These are phyloP conservation scores for Atkinsonella texensis DNA, from an alignment of 2,329 filamentous ascomycete genomes.

Conservation along the genomic window DNA sequence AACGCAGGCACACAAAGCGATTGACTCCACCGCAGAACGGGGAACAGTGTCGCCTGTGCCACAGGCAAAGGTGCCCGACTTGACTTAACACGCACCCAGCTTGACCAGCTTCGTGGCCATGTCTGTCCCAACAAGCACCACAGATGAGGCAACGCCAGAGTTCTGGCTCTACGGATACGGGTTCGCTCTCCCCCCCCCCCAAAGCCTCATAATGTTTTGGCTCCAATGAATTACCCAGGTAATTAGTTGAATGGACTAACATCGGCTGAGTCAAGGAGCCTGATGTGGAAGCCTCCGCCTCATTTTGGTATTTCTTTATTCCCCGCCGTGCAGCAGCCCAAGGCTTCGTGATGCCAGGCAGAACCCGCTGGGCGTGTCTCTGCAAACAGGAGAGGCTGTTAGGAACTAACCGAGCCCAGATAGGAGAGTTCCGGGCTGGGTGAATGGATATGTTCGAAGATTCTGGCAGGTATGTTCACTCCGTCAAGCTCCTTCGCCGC, in stretches of 20 bases:
- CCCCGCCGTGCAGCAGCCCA: neutral
- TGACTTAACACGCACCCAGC: neutral
- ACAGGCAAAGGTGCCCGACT: no score
- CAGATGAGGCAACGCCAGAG: conserved; percentile 33
- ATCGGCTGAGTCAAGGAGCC: conserved; percentile 40
- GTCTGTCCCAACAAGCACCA: conserved; percentile 7
- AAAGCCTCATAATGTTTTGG: neutral
- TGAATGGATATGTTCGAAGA: conserved; percentile 82
- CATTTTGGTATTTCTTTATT: conserved; percentile 61
- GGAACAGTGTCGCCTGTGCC: no score
- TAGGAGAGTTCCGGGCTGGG: conserved; percentile 73
- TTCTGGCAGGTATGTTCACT: conserved; percentile 81
- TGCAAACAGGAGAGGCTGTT: neutral
- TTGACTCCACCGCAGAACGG: neutral
- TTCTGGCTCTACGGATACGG: conserved; percentile 98
- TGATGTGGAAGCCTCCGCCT: conserved; percentile 97
- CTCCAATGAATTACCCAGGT: neutral
- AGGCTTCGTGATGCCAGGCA: no score
- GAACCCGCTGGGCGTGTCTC: neutral
- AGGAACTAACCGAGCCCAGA: conserved; percentile 38
- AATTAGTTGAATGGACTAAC: neutral
- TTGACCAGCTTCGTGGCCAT: neutral
- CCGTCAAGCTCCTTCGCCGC: neutral
- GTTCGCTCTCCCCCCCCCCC: conserved; percentile 44
- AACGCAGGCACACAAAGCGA: neutral